These are phyloP conservation scores for Cordyceps pruinosa DNA, from an alignment of 2,329 filamentous ascomycete genomes.

Conservation along the genomic window DNA sequence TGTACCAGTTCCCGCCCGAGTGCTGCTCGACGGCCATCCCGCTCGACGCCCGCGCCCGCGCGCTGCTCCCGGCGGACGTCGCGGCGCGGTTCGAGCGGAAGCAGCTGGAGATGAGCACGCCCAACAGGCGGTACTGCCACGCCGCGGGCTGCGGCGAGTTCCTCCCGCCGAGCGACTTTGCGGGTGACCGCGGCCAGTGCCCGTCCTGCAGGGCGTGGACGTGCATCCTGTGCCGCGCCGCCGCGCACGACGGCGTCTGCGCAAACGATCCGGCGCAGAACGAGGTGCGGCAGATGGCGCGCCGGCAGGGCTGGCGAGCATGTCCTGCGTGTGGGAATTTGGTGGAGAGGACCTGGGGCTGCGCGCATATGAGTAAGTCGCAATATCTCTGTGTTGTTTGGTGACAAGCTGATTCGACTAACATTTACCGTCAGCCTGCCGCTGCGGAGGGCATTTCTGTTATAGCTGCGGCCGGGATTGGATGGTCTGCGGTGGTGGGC, in stretches of 20 bases:
- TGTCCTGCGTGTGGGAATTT: neutral
- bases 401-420: no score
- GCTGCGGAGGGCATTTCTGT: neutral
- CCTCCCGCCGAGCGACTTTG: neutral
- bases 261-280: neutral
- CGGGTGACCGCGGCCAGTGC: neutral
- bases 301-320: neutral
- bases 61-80: neutral
- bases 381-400: neutral
- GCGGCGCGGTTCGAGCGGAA: neutral
- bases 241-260: neutral
- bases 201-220: neutral
- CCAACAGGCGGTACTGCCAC: neutral
- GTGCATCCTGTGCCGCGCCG: neutral
- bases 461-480: neutral
- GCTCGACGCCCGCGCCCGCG: neutral
- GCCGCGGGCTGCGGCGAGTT: neutral
- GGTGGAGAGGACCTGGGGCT: neutral
- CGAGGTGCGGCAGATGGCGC: neutral
- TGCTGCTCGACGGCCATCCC: slow-evolving; percentile 1
- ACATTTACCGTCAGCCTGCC: no score
- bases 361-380: neutral
- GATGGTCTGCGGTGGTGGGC: neutral
- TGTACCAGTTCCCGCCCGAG: neutral
- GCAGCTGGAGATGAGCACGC: neutral